A percentile compares a stretch with the other conserved stretches of the same genome.
Evolutionary conservation across 2,329 filamentous ascomycete genomes (phyloP).

Genomic region (Paraphoma chrysanthemicola): DNA sequence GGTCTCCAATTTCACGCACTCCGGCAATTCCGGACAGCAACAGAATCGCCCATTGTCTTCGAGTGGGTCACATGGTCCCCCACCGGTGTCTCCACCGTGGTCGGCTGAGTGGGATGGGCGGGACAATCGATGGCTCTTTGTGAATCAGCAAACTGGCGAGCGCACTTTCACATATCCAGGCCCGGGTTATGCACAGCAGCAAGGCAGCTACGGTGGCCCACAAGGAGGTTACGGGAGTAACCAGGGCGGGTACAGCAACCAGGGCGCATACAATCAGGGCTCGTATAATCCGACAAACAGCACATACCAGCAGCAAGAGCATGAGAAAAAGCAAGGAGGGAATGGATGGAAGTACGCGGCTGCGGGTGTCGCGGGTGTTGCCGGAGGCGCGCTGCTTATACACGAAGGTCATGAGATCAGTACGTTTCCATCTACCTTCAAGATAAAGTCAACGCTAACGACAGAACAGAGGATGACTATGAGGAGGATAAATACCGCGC

Average conservation of each 20-base stretch:
- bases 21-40: slow-evolving; percentile 15
- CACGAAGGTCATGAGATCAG: slow-evolving; percentile 35
- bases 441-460: not conserved
- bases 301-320: slow-evolving; percentile 16
- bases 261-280: slow-evolving; percentile 22
- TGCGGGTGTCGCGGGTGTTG: slow-evolving; percentile 30
- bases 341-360: slow-evolving; percentile 38
- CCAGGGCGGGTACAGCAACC: slow-evolving; percentile 20
- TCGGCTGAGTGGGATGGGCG: slow-evolving; percentile 29
- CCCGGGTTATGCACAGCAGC: slow-evolving; percentile 28
- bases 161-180: slow-evolving; percentile 32
- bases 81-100: slow-evolving; percentile 35
- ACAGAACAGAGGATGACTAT: slow-evolving; percentile 19
- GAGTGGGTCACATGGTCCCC: slow-evolving; percentile 17
- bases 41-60: slow-evolving; percentile 4
- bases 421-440: slow-evolving; percentile 6
- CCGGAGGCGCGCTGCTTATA: slow-evolving; percentile 32
- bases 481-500: slow-evolving; percentile 24
- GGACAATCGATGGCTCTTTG: slow-evolving; percentile 33
- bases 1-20: slow-evolving; percentile 23
- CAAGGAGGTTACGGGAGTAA: slow-evolving; percentile 17
- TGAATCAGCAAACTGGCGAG: slow-evolving; percentile 34
- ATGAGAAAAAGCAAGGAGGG: slow-evolving; percentile 25
- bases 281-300: slow-evolving; percentile 21
- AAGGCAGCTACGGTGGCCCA: slow-evolving; percentile 20